Base-by-base conservation (phyloP, 2,329 filamentous ascomycete genomes). In the Lecanicillium sp. region DNA sequence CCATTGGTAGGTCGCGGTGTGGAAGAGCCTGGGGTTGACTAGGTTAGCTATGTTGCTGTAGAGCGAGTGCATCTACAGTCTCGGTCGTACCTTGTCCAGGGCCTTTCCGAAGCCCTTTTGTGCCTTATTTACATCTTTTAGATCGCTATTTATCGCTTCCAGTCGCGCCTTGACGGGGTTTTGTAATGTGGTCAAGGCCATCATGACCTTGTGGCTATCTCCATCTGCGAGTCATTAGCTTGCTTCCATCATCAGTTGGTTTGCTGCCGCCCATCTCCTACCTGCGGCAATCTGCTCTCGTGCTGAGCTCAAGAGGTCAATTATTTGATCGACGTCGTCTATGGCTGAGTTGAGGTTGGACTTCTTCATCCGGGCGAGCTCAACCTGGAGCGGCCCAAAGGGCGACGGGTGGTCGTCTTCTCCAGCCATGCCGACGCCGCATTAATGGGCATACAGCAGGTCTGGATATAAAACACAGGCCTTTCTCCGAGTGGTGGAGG, bases 21-120 rank as follows among this genome's bases (percentile, higher is more conserved):
- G 66, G 70, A 5, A 61, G 44, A 14, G 61, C 62, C 60, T 64
- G 17, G 11, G 34, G 13, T n/a, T 19, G 9, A n/a, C 28, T 29
- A 19, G 35, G 15, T 28, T 22, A 34, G 49, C 57, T 40, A 57
- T 41, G 34, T 20, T 32, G 18, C 25, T 19, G 8, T 22, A 4
- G 31, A 13, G 5, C 29, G 14, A 13, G 5, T 8, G 11, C 15
- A n/a, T 13, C 27, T 30, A 12, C 12, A 29, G 25, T 22, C 11
- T 29, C 30, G n/a, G 29, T 3, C 62, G 30, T 60, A 86, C 85
- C 70, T 83, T 87, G 59, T 95, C 87, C 20, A 98, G 68, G 5
- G 85, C 79, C 57, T 89, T 95, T 49, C 81, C 81, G 60, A 94
- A 94, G 48, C 82, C 83, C 58, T 82, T 87, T 42, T 94, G 81